These are phyloP conservation scores for Breynia disticha DNA, from an alignment of 441 rosid species.

Conservation along the genomic window DNA sequence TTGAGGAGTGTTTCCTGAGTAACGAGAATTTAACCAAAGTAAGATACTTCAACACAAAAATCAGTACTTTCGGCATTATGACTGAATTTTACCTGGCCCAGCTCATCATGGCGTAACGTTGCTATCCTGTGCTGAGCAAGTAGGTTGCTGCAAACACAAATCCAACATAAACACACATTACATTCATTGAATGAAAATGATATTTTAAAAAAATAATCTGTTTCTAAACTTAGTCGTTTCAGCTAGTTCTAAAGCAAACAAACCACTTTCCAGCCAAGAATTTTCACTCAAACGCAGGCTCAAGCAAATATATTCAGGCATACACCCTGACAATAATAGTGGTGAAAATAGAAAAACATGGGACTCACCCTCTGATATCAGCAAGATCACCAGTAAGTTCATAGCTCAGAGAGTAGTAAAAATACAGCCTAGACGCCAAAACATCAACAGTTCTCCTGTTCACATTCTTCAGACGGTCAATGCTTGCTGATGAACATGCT, in stretches of 20 bases:
- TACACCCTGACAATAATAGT: neutral
- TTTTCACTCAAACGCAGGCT: too few species aligned
- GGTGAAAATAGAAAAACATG: neutral
- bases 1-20: slow-evolving; percentile 70
- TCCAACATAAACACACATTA: neutral
- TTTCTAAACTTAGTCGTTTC: too few species aligned
- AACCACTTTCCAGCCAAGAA: too few species aligned
- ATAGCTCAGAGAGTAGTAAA: slow-evolving; percentile 63
- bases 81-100: slow-evolving; percentile 42
- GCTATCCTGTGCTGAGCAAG: slow-evolving; percentile 56
- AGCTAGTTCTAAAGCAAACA: too few species aligned
- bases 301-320: neutral
- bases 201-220: too few species aligned
- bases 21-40: neutral
- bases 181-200: neutral
- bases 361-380: slow-evolving; percentile 58
- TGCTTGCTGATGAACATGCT: slow-evolving; percentile 58
- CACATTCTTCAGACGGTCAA: slow-evolving; percentile 44
- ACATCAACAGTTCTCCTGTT: slow-evolving; percentile 72
- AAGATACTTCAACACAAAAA: neutral
- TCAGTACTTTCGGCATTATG: neutral
- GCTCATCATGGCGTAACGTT: slow-evolving; percentile 63
- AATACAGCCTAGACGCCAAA: slow-evolving; percentile 59
- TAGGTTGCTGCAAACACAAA: slow-evolving; percentile 31
- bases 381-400: slow-evolving; percentile 62